Conservation (phyloP, 1,284 basidiomycete species). For the Retiboletus flavoniger region DNA sequence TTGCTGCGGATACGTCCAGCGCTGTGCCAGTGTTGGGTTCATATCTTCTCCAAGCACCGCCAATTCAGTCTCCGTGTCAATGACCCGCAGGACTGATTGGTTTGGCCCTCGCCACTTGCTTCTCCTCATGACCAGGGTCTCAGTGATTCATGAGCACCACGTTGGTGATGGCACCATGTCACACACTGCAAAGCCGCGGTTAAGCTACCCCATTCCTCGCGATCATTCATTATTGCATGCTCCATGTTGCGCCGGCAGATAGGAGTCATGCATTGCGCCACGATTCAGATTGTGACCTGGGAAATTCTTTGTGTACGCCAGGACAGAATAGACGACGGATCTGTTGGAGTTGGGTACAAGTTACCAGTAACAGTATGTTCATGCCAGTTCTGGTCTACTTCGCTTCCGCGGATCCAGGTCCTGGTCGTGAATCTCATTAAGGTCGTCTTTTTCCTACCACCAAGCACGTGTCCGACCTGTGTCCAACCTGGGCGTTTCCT, state of each 20-base stretch:
- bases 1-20: conserved; percentile 9
- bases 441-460: conserved; percentile 15
- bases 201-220: background rate
- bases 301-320: background rate
- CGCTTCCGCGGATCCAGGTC: conserved; percentile 14
- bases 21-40: conserved; percentile 4
- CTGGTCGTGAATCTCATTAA: background rate
- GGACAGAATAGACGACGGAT: background rate
- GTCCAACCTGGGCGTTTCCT: conserved; percentile 3
- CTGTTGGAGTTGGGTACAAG: background rate
- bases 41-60: conserved; percentile 24
- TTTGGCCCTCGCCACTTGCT: conserved; percentile 1
- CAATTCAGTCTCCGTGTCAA: background rate
- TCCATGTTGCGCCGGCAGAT: conserved; percentile 11
- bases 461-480: conserved; percentile 20
- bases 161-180: background rate
- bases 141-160: background rate
- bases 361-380: background rate
- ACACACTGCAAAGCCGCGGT: conserved; percentile 10
- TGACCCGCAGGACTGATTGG: background rate
- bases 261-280: conserved; percentile 2
- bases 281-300: background rate
- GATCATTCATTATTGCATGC: conserved; percentile 3
- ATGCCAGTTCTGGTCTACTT: conserved; percentile 3
- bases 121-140: conserved; percentile 5